These are phyloP conservation scores for Pseudogymnoascus sp. DNA, from an alignment of 2,329 filamentous ascomycete genomes.

Conservation along the genomic window DNA sequence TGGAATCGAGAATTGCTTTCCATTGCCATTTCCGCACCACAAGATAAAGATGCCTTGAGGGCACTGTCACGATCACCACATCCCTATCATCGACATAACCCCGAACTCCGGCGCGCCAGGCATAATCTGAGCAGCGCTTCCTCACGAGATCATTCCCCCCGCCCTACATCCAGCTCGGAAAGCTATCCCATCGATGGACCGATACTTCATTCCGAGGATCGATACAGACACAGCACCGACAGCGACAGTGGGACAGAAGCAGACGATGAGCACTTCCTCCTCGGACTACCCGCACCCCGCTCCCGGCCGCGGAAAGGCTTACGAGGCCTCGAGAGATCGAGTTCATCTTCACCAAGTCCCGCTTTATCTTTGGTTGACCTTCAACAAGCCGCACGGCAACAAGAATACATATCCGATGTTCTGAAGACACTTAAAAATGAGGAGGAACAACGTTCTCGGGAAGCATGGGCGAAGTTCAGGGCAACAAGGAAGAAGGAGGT, in stretches of 20 bases:
- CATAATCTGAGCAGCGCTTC: constrained; percentile 29
- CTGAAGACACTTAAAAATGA: neutral
- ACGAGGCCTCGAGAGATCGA: constrained; percentile 48
- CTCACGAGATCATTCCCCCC: constrained; percentile 18
- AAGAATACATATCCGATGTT: constrained; percentile 12
- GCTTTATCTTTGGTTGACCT: constrained; percentile 41
- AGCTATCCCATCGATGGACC: neutral
- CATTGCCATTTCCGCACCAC: constrained; percentile 16
- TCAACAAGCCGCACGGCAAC: constrained; percentile 30
- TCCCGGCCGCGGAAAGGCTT: constrained; percentile 69
- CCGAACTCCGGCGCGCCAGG: constrained; percentile 47
- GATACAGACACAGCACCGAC: constrained; percentile 29
- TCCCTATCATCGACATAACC: constrained; percentile 56
- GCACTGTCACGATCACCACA: constrained; percentile 51
- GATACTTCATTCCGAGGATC: constrained; percentile 27
- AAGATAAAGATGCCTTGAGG: constrained; percentile 21
- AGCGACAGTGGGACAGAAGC: constrained; percentile 94
- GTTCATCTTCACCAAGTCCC: constrained; percentile 51
- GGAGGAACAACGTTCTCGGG: constrained; percentile 18
- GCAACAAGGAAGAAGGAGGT: constrained; percentile 41
- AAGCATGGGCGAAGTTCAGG: constrained; percentile 31
- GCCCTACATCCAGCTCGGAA: constrained; percentile 23
- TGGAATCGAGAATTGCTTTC: constrained; percentile 5
- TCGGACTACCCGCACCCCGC: constrained; percentile 75
- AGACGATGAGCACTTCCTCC: constrained; percentile 86